phyloP scores from a whole-genome alignment of 805 yeast genomes.

The Citeromyces matritensis region DNA sequence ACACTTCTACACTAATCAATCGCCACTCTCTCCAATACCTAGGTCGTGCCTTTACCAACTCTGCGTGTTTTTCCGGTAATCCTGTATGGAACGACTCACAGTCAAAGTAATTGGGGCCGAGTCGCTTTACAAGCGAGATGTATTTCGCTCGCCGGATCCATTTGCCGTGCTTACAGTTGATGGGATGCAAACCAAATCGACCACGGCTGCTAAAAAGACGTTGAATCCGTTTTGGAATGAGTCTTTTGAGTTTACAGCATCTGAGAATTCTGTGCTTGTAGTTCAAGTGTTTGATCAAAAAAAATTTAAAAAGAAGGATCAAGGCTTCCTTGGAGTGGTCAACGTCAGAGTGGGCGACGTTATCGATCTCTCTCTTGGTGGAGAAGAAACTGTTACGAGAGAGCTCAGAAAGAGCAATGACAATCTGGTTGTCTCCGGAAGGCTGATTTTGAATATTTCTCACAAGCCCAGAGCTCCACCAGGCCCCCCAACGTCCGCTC shows the following conservation, averaged over 20 bases:
- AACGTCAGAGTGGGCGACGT: slow-evolving; percentile 84
- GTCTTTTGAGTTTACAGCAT: slow-evolving; percentile 62
- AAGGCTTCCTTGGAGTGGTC: slow-evolving; percentile 94
- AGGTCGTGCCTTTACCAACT: too few species aligned
- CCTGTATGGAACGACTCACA: slow-evolving; percentile 17
- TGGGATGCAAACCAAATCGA: slow-evolving; percentile 90
- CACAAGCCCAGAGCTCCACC: slow-evolving; percentile 15
- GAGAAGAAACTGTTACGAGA: slow-evolving; percentile 82
- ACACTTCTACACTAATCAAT: too few species aligned
- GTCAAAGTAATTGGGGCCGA: slow-evolving; percentile 91
- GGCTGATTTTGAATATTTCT: slow-evolving; percentile 65
- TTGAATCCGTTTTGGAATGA: slow-evolving; percentile 98
- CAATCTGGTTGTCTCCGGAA: slow-evolving; percentile 84
- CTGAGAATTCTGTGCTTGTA: slow-evolving; percentile 73
- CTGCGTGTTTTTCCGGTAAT: too few species aligned
- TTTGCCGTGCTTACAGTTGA: slow-evolving; percentile 97
- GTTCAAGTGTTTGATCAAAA: slow-evolving; percentile 95
- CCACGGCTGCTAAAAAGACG: slow-evolving; percentile 87
- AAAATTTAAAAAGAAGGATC: slow-evolving; percentile 95
- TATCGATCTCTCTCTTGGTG: slow-evolving; percentile 37
- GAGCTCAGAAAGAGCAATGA: slow-evolving; percentile 88
- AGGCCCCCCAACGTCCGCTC: slow-evolving; percentile 7
- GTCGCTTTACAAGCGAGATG: slow-evolving; percentile 87
- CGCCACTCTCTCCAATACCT: too few species aligned
- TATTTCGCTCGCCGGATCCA: slow-evolving; percentile 93